Percentiles rank a stretch among this genome's conserved stretches.
Evolutionary conservation across 2,329 filamentous ascomycete species (phyloP).

Genomic region (Meredithiella fracta): DNA sequence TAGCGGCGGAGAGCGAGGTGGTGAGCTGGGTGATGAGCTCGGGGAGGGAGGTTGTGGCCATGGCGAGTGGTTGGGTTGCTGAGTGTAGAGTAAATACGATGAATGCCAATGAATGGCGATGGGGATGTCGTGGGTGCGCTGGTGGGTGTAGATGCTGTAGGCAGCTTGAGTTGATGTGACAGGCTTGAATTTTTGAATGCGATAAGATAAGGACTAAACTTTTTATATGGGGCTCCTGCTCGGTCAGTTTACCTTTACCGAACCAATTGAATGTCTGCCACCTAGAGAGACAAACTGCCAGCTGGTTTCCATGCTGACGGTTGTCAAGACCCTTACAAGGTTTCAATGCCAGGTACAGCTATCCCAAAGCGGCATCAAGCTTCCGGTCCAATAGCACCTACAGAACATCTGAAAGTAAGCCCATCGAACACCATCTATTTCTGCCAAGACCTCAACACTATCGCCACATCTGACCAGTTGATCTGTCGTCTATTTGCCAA

Average conservation of each 20-base stretch:
- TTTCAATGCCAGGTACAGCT: not conserved
- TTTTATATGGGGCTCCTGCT: conserved; percentile 12
- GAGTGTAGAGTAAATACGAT: conserved; percentile 15
- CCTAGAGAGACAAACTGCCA: not conserved
- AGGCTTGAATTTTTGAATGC: conserved; percentile 6
- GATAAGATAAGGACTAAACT: conserved; percentile 11
- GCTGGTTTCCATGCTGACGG: not conserved
- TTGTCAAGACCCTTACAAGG: not conserved
- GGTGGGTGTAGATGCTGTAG: not conserved
- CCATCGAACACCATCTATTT: too few relatives aligned
- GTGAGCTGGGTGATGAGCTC: conserved; percentile 37
- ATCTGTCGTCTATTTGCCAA: too few relatives aligned
- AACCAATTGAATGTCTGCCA: not conserved
- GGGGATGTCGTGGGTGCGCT: not conserved
- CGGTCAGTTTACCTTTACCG: conserved; percentile 1
- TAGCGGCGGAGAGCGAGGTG: conserved; percentile 43
- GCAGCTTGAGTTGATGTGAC: not conserved
- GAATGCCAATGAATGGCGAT: not conserved
- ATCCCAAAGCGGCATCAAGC: not conserved
- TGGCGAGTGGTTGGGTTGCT: conserved; percentile 15
- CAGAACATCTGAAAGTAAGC: too few relatives aligned
- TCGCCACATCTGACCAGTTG: too few relatives aligned
- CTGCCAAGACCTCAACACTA: too few relatives aligned
- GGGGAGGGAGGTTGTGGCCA: conserved; percentile 33
- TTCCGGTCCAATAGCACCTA: not conserved